phyloP scores from a whole-genome alignment of 108 stramenopile genomes.

The Nitzschia sp. region DNA sequence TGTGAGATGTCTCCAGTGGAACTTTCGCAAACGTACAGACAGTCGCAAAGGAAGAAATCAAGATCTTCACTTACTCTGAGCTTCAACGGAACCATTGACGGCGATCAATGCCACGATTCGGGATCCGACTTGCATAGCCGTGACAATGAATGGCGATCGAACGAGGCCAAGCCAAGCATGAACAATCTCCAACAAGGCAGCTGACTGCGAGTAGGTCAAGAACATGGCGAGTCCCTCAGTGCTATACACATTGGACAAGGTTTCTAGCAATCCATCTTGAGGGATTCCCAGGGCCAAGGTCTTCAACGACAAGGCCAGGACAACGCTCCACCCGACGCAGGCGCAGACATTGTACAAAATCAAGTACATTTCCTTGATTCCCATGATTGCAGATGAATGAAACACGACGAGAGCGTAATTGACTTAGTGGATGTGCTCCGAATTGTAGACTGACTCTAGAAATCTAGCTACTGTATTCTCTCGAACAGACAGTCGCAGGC shows the following conservation, averaged over 20 bases:
- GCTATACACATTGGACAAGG: constrained; percentile 47
- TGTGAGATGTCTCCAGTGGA: too few species aligned
- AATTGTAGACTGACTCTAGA: too few species aligned
- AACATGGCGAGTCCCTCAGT: constrained; percentile 32
- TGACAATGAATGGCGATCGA: constrained; percentile 88
- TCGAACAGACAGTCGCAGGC: too few species aligned
- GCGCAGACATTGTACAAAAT: constrained; percentile 86
- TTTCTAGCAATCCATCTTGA: constrained; percentile 30
- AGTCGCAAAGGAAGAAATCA: too few species aligned
- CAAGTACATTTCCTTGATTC: constrained; percentile 75
- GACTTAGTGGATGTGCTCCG: too few species aligned
- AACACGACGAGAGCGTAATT: neutral
- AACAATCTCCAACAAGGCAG: constrained; percentile 85
- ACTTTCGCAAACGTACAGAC: too few species aligned
- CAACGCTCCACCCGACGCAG: constrained; percentile 86
- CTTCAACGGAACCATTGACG: constrained; percentile 56
- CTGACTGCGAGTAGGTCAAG: constrained; percentile 69
- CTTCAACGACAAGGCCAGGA: constrained; percentile 58
- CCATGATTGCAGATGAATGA: constrained; percentile 13
- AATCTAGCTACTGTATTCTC: too few species aligned
- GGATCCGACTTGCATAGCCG: constrained; percentile 89
- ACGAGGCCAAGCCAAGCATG: constrained; percentile 93
- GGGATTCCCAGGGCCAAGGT: constrained; percentile 36
- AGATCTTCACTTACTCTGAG: constrained; percentile 65
- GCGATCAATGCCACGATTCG: constrained; percentile 84